Evolutionary conservation across 345 rosid genomes (phyloP).

Genomic region (Carallia pectinifolia): DNA sequence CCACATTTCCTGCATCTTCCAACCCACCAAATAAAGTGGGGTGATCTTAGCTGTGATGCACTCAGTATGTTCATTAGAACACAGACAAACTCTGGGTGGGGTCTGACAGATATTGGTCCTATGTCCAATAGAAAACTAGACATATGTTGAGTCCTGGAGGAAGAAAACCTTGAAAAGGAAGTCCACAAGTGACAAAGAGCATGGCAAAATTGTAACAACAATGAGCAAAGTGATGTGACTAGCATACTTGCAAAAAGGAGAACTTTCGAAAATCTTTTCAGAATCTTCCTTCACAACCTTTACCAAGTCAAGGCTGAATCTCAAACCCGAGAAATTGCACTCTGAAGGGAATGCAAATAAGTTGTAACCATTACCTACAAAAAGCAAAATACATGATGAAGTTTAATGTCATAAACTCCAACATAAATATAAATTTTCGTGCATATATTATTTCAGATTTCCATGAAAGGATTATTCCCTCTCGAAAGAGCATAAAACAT

Average conservation of each 20-base stretch:
- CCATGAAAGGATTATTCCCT: not conserved
- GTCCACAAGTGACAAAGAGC: not conserved
- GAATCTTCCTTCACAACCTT: slow-evolving; percentile 61
- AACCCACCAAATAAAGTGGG: too few species aligned
- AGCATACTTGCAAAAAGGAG: slow-evolving; percentile 57
- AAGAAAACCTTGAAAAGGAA: not conserved
- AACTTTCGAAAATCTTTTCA: slow-evolving; percentile 45
- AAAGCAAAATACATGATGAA: not conserved
- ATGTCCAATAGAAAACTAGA: too few species aligned
- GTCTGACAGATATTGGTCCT: too few species aligned
- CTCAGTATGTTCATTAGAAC: too few species aligned
- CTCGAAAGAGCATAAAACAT: not conserved
- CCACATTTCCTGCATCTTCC: too few species aligned
- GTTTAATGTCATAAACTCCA: not conserved
- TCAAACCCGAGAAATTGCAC: slow-evolving; percentile 93
- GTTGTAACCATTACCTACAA: slow-evolving; percentile 69
- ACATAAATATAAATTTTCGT: not conserved
- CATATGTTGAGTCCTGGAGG: not conserved
- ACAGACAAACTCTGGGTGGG: too few species aligned
- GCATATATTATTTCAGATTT: not conserved
- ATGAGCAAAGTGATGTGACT: slow-evolving; percentile 6
- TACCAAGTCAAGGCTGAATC: slow-evolving; percentile 74
- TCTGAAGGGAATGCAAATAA: slow-evolving; percentile 93
- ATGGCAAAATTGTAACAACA: not conserved
- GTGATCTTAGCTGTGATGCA: too few species aligned